Percentiles rank a stretch among this genome's conserved stretches.
These are phyloP conservation scores for Moricandia arvensis DNA, from an alignment of 345 rosid species.

Conservation along the genomic window DNA sequence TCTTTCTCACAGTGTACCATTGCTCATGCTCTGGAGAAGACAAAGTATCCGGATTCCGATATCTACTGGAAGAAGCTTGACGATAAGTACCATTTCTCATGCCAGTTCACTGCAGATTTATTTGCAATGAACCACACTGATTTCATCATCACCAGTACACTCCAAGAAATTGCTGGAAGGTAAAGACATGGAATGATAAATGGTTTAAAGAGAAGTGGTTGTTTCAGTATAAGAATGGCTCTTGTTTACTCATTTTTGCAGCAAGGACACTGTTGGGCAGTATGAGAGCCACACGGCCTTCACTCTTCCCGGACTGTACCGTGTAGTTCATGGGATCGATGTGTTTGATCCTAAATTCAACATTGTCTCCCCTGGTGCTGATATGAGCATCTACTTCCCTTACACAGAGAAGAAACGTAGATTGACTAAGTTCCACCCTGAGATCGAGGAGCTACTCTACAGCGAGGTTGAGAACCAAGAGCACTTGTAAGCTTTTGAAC, in stretches of 20 bases:
- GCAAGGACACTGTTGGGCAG: conserved; percentile 92
- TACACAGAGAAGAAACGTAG: conserved; percentile 69
- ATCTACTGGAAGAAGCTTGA: conserved; percentile 93
- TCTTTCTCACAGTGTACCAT: conserved; percentile 69
- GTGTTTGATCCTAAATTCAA: conserved; percentile 97
- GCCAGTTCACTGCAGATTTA: conserved; percentile 95
- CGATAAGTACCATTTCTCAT: conserved; percentile 89
- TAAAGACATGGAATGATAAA: conserved; percentile 14
- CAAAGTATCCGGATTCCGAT: conserved; percentile 92
- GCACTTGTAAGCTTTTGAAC: conserved; percentile 56
- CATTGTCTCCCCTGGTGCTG: conserved; percentile 97
- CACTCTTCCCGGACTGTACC: conserved; percentile 87
- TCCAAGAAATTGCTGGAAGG: conserved; percentile 99
- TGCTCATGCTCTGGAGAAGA: conserved; percentile 95
- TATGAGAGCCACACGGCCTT: conserved; percentile 91
- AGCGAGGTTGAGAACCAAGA: conserved; percentile 81
- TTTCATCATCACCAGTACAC: conserved; percentile 97
- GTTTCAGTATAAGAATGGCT: not conserved
- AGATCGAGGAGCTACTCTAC: conserved; percentile 85
- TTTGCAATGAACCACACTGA: conserved; percentile 96
- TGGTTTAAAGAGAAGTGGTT: not conserved
- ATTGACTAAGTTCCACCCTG: conserved; percentile 66
- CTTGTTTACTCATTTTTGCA: conserved; percentile 24
- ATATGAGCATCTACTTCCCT: conserved; percentile 85
- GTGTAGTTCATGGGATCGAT: conserved; percentile 90